A percentile compares a stretch with the other conserved stretches of the same genome.
These are phyloP conservation scores for Fusarium sp. DNA, from an alignment of 2,329 filamentous ascomycete species.

Conservation along the genomic window DNA sequence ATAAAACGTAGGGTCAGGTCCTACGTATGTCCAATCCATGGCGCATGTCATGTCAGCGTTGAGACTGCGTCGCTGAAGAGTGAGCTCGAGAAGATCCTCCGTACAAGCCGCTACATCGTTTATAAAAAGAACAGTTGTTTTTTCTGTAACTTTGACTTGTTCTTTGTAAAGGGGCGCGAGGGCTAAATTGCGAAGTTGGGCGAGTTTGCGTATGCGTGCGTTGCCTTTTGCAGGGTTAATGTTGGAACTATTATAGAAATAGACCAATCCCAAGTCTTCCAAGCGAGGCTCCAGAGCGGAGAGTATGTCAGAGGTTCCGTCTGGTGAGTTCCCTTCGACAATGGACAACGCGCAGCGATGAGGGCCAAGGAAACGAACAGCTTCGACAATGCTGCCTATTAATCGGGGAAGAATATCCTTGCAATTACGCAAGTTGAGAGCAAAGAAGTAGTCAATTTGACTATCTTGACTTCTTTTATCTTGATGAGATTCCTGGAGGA, in stretches of 20 bases:
- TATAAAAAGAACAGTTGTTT: slow-evolving; percentile 64
- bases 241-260: slow-evolving; percentile 58
- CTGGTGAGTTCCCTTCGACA: slow-evolving; percentile 67
- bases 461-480: neutral
- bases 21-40: slow-evolving; percentile 69
- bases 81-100: slow-evolving; percentile 70
- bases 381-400: slow-evolving; percentile 65
- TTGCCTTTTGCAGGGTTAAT: slow-evolving; percentile 59
- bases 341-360: slow-evolving; percentile 66
- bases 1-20: slow-evolving; percentile 64
- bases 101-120: slow-evolving; percentile 67
- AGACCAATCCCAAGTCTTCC: slow-evolving; percentile 55
- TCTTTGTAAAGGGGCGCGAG: slow-evolving; percentile 60
- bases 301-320: slow-evolving; percentile 67
- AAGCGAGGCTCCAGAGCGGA: slow-evolving; percentile 57
- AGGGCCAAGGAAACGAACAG: slow-evolving; percentile 63
- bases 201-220: slow-evolving; percentile 62
- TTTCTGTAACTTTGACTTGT: slow-evolving; percentile 43
- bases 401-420: slow-evolving; percentile 62
- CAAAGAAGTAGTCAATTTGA: slow-evolving; percentile 62
- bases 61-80: slow-evolving; percentile 61
- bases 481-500: slow-evolving; percentile 26
- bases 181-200: slow-evolving; percentile 66
- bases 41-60: slow-evolving; percentile 69
- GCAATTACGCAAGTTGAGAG: slow-evolving; percentile 64